These are phyloP conservation scores for Sporothrix inflata DNA, from an alignment of 2,329 filamentous ascomycete species.

Conservation along the genomic window DNA sequence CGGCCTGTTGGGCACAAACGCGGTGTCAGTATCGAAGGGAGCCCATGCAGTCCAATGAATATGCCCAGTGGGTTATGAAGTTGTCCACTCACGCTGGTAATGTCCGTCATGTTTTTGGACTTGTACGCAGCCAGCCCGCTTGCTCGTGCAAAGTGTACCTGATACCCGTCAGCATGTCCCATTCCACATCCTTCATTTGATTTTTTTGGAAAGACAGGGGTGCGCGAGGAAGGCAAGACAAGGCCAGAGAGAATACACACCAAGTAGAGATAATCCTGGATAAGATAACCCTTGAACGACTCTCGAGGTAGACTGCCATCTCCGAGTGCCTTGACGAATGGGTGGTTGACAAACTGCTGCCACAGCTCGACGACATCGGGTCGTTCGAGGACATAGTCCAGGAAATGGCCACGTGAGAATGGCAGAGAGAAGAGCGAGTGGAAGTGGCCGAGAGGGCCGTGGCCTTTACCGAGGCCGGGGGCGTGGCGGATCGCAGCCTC, in stretches of 20 bases:
- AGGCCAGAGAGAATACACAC: conserved; percentile 48
- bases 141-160: conserved; percentile 76
- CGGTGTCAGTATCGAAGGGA: neutral
- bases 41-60: neutral
- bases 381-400: conserved; percentile 79
- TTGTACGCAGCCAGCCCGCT: conserved; percentile 88
- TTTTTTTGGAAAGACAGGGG: neutral
- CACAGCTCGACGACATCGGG: conserved; percentile 75
- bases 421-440: conserved; percentile 70
- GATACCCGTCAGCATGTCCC: neutral
- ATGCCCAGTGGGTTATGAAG: neutral
- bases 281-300: conserved; percentile 84
- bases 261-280: conserved; percentile 91
- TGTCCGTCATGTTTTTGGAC: conserved; percentile 71
- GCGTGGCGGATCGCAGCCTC: conserved; percentile 71
- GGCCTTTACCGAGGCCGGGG: conserved; percentile 64
- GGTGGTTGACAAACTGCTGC: conserved; percentile 76
- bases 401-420: conserved; percentile 72
- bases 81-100: conserved; percentile 61
- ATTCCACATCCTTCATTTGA: neutral
- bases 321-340: conserved; percentile 78
- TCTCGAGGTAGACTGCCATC: conserved; percentile 73
- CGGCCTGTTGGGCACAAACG: conserved; percentile 34
- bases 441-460: conserved; percentile 78
- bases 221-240: too few relatives aligned